Base-by-base conservation (phyloP, 768 basidiomycete species). In the Tricholoma furcatifolium region DNA sequence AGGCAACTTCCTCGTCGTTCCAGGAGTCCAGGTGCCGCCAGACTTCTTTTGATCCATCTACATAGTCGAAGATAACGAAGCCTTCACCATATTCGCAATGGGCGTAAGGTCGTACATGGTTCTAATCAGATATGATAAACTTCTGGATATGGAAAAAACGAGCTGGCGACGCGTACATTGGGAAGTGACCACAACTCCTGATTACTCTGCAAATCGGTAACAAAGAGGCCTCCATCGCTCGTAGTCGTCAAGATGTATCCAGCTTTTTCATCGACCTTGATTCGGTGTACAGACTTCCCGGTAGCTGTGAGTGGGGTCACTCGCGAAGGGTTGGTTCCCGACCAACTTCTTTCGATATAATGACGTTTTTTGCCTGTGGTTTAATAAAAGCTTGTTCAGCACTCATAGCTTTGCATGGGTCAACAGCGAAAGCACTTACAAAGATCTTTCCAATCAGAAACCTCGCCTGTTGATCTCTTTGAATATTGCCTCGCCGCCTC, bases 31-130 rank as follows among this genome's bases (percentile, higher is more conserved):
- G 58, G 6, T 73, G 75, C 24, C 85, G 73, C 91, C 90, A 93
- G 12, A 91, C 81, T 63, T 93, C 91, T 57, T 85, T 85, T 56
- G 69, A 61, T 8, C 76, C 74, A 24, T 74, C 76, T 18, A 64
- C 41, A 27, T 85, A 79, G 60, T 91, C 85, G 63, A 90, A 88
- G 43, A 91, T 69, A 43, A 91, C 70, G 61, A 80, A 90, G 8
- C 91, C 90, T 24, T 77, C 69, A 12, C 73, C 82, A 57, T 90
- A 93, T 66, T 92, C 91, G 58, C 81, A 79, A 60, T 91, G 89
- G 0, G 88, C 88, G 43, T 73, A 78, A 8, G 62, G 57, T 31
- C 78, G 77, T 24, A 87, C 79, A 60, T 84, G 75, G 17, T 55
- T 60, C 80, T 84, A 48, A 32, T 49, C 47, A 59, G 17, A 11